A percentile compares a stretch with the other conserved stretches of the same genome.
phyloP scores from a whole-genome alignment of 1,139 yeast species.

The Cylindricascospora bacillispora region DNA sequence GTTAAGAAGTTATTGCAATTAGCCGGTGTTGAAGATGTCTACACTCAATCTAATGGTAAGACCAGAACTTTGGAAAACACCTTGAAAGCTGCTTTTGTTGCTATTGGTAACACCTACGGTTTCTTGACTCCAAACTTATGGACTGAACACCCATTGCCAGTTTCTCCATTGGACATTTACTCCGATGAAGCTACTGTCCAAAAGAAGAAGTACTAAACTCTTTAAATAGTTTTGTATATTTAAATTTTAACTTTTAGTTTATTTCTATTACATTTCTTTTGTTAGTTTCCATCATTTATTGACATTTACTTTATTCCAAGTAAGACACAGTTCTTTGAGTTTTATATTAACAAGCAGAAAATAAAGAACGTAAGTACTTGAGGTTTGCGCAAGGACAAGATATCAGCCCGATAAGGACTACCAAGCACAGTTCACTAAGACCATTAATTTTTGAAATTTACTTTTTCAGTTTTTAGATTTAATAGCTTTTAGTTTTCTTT shows the following conservation, averaged over 20 bases:
- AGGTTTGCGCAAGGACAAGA: too few species aligned
- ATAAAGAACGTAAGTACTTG: too few species aligned
- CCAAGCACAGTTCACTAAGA: too few species aligned
- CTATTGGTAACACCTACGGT: conserved; percentile 99
- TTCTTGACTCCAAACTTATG: conserved; percentile 99
- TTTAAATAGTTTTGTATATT: conserved; percentile 4
- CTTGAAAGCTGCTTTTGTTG: conserved; percentile 98
- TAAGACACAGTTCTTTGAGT: conserved; percentile 4
- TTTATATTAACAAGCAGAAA: too few species aligned
- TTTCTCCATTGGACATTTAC: conserved; percentile 91
- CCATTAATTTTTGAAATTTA: too few species aligned
- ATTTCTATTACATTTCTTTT: conserved; percentile 2
- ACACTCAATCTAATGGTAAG: conserved; percentile 97
- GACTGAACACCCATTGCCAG: conserved; percentile 71
- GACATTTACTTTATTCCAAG: too few species aligned
- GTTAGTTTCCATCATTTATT: conserved; percentile 1
- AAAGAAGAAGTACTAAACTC: conserved; percentile 53
- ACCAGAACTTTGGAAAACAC: conserved; percentile 99
- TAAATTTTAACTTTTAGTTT: conserved; percentile 3
- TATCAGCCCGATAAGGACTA: too few species aligned
- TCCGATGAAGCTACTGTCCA: conserved; percentile 69
- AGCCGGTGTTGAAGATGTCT: conserved; percentile 99
- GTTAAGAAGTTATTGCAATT: conserved; percentile 97
- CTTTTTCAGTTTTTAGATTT: too few species aligned
- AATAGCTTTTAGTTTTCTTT: too few species aligned